Percentiles rank a stretch among this genome's conserved stretches.
phyloP scores from a whole-genome alignment of 2,329 filamentous ascomycete species.

The Xylariaceae sp. region DNA sequence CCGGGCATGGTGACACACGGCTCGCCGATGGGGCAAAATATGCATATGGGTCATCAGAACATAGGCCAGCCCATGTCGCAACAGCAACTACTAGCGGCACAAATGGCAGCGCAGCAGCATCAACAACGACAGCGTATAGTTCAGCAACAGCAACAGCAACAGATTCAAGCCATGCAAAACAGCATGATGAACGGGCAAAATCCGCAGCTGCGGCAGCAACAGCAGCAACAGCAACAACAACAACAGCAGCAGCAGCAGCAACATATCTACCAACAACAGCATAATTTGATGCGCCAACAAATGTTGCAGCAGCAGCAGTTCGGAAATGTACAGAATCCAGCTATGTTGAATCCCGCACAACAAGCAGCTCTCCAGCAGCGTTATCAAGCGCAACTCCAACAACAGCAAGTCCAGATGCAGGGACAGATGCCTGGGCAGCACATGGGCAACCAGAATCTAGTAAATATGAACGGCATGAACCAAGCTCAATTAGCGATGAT shows the following conservation, averaged over 20 bases:
- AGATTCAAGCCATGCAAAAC: slow-evolving; percentile 41
- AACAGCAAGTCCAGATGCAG: slow-evolving; percentile 36
- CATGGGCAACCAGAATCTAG: slow-evolving; percentile 52
- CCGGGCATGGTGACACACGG: slow-evolving; percentile 65
- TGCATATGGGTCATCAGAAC: slow-evolving; percentile 60
- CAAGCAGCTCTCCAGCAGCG: slow-evolving; percentile 46
- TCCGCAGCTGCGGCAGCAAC: slow-evolving; percentile 49
- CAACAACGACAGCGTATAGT: slow-evolving; percentile 26
- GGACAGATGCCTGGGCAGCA: slow-evolving; percentile 48
- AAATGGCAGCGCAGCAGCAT: slow-evolving; percentile 54
- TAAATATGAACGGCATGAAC: slow-evolving; percentile 47
- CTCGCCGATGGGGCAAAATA: slow-evolving; percentile 59
- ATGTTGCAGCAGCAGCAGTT: slow-evolving; percentile 45
- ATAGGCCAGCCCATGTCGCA: slow-evolving; percentile 40
- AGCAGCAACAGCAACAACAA: slow-evolving; percentile 33
- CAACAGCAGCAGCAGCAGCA: slow-evolving; percentile 16
- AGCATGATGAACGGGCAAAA: slow-evolving; percentile 42
- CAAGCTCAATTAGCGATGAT: slow-evolving; percentile 41
- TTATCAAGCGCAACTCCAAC: slow-evolving; percentile 46
- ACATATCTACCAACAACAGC: slow-evolving; percentile 47
- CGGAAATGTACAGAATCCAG: slow-evolving; percentile 48
- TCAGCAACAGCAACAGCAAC: slow-evolving; percentile 41
- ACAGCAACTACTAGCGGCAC: slow-evolving; percentile 50
- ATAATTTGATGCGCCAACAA: slow-evolving; percentile 50
- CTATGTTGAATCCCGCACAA: slow-evolving; percentile 48